Base-by-base conservation (phyloP, 2,329 filamentous ascomycete genomes). In the Canariomyces notabilis region DNA sequence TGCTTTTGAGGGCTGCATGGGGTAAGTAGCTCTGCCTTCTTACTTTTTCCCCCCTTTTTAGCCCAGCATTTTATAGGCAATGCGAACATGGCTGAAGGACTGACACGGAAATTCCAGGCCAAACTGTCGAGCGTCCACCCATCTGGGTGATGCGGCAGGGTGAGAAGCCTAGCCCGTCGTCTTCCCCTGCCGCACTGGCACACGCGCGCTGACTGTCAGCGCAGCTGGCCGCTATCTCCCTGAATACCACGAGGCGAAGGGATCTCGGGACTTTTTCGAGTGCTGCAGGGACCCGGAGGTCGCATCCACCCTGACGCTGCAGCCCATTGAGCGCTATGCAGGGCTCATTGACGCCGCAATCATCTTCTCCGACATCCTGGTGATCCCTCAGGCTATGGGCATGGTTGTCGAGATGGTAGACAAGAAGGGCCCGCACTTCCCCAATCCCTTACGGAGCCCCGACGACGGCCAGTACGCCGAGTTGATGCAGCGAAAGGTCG, bases 141-240 rank as follows among this genome's bases (percentile, higher is more conserved):
- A 88, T 94, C 75, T 98, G 93, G 93, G 89, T 98, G 65, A 98
- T 98, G 93, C 87, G 93, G 69, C 93, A 98, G 82, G 89, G 89
- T 91, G 46, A 55, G 56, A 16, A 49, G 22, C 38, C 20, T 37
- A 34, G 37, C 46, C 12, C 43, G 6, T 44, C 12, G 42, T 45
- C 32, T 51, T 52, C 44, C n/a, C n/a, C n/a, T n/a, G n/a, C n/a
- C n/a, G n/a, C n/a, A n/a, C n/a, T n/a, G n/a, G n/a, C n/a, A 37
- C 35, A 15, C 31, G 50, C 46, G 35, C 36, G 52, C 51, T 51
- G 39, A 46, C 46, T 50, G 16, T 18, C 22, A 37, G 33, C 46
- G 45, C 56, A 95, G 93, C 93, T 62, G 93, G 93, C 50, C 86
- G 93, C 59, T 98, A 98, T 67, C 86, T 98, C 18, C 93, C 91